These are phyloP conservation scores for Trifolium repens DNA, from an alignment of 306 rosid genomes.

Conservation along the genomic window DNA sequence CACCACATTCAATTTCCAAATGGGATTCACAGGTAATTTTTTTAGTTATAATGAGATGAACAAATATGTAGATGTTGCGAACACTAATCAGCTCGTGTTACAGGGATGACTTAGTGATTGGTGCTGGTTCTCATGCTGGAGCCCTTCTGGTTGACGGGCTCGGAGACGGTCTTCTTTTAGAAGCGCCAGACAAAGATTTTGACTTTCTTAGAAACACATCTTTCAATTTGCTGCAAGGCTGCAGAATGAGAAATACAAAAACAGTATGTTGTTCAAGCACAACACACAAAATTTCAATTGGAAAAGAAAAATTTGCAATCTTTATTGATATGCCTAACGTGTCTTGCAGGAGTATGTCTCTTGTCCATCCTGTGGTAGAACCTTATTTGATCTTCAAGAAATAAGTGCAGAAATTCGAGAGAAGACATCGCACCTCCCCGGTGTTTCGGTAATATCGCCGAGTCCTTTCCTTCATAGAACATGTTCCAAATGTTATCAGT, in stretches of 20 bases:
- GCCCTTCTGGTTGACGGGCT: conserved; percentile 98
- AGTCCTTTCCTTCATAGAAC: conserved; percentile 18
- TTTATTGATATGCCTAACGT: conserved; percentile 34
- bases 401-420: conserved; percentile 92
- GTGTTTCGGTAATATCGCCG: conserved; percentile 74
- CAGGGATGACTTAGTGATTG: conserved; percentile 94
- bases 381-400: conserved; percentile 97
- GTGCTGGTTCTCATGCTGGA: conserved; percentile 90
- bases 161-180: conserved; percentile 90
- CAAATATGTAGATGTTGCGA: conserved; percentile 22
- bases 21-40: conserved; percentile 80
- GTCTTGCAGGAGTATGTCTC: conserved; percentile 92
- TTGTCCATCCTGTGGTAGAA: conserved; percentile 99
- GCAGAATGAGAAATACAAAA: conserved; percentile 98
- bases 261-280: conserved; percentile 60
- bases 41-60: conserved; percentile 12
- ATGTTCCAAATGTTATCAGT: not conserved
- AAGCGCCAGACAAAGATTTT: conserved; percentile 84
- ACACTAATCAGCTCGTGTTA: conserved; percentile 33
- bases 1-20: conserved; percentile 90
- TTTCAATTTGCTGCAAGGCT: conserved; percentile 97
- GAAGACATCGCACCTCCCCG: conserved; percentile 92
- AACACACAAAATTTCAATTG: conserved; percentile 5
- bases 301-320: not conserved
- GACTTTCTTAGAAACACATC: conserved; percentile 89